Base-by-base conservation (phyloP, 805 yeast species). In the Hagleromyces aurorensis region DNA sequence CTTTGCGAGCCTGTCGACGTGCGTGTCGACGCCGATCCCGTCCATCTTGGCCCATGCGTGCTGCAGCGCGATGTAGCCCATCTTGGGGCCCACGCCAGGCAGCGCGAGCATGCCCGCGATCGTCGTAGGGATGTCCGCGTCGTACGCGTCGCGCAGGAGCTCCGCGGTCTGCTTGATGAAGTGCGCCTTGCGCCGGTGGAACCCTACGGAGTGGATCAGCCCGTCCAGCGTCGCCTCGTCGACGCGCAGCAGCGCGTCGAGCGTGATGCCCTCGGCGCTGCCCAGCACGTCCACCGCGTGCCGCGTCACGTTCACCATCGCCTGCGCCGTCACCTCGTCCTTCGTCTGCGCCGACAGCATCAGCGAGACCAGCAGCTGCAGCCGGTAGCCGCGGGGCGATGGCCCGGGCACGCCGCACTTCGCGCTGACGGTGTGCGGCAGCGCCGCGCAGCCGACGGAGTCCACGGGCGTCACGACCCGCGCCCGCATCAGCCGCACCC, bases 1-100 rank as follows among this genome's bases (percentile, higher is more conserved):
- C 34, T 72, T 75, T 0, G 86, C 75, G 36, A 86, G 60, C 30
- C 97, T 62, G 44, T 82, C 87, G 30, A 87, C 74, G 54, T 87
- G 97, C 3, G 84, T 87, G 51, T 87, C 97, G 7, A 87, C 96
- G 6, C 96, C 96, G n/a, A 87, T 83, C 0, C 96, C 96, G 30
- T 67, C 75, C 35, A 77, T 61, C 23, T 65, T 61, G 13, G 62
- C 61, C 96, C 96, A 86, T 0, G 91, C 94, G 22, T 73, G 70
- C 46, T 85, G 94, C 35, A 85, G 60, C 2, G 87, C 65, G 21
- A 87, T 57, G 50, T 71, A 80, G 0, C 93, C 94, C 97, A 87
- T 87, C 52, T 87, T 87, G 6, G 95, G 95, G 0, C 97, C 97
- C 3, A 87, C 94, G 0, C 97, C 97, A 0, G 96, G 96, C 18